phyloP scores from a whole-genome alignment of 1,139 yeast genomes.

The Yamadazyma dendronema region DNA sequence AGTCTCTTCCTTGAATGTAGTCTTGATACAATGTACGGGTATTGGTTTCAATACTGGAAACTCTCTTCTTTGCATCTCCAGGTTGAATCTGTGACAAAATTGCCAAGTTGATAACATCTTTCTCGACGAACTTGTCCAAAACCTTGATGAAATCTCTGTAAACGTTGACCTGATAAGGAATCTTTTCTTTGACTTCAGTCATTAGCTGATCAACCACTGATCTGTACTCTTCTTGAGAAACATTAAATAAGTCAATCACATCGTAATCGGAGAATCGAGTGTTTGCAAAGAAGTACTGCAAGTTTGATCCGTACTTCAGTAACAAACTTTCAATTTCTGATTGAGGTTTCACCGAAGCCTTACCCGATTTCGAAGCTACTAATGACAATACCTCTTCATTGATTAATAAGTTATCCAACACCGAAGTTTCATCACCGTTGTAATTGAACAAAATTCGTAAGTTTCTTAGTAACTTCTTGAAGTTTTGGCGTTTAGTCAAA shows the following conservation, averaged over 20 bases:
- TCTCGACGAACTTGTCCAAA: slow-evolving; percentile 6
- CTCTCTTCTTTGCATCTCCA: slow-evolving; percentile 3
- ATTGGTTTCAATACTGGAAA: slow-evolving; percentile 9
- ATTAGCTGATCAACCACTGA: slow-evolving; percentile 6
- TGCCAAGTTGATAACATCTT: slow-evolving; percentile 10
- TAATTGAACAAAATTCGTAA: slow-evolving; percentile 31
- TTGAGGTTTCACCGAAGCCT: background rate
- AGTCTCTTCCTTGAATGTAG: slow-evolving; percentile 10
- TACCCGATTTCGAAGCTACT: slow-evolving; percentile 16
- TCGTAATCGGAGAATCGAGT: slow-evolving; percentile 9
- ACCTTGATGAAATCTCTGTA: slow-evolving; percentile 7
- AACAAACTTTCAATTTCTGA: slow-evolving; percentile 6
- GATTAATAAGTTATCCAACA: slow-evolving; percentile 36
- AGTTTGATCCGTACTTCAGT: slow-evolving; percentile 3
- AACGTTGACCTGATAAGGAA: slow-evolving; percentile 7
- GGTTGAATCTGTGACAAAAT: slow-evolving; percentile 5
- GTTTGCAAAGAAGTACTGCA: slow-evolving; percentile 7
- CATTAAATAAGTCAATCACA: slow-evolving; percentile 14
- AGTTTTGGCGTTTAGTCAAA: slow-evolving; percentile 16
- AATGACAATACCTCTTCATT: slow-evolving; percentile 28
- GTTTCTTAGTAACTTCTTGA: slow-evolving; percentile 31
- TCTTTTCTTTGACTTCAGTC: slow-evolving; percentile 4
- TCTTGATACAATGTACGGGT: slow-evolving; percentile 1
- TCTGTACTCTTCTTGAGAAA: slow-evolving; percentile 10
- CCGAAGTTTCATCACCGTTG: slow-evolving; percentile 31